Base-by-base conservation (phyloP, 257 asterid genomes). In the Jacaranda copaia region DNA sequence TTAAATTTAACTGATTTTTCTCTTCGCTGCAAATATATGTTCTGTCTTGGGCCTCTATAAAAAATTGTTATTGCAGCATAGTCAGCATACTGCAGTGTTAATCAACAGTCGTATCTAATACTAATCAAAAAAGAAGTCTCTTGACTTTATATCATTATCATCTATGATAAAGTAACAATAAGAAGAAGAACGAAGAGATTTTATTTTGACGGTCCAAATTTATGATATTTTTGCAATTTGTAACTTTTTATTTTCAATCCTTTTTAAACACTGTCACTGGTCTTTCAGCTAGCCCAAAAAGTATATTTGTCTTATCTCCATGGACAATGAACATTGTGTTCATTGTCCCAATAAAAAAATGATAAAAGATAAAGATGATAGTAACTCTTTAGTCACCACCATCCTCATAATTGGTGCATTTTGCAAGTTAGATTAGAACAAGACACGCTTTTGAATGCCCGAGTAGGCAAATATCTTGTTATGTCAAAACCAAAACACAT, bases 321-420 rank as follows among this genome's bases (percentile, higher is more conserved):
- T 66, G 73, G 77, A 59, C 63, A 32, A 38, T 64, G 76, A 66
- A 75, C 58, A 53, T 42, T 52, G 14, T 64, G 76, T 58, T 69
- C 58, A 53, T 42, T 52, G 14, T 61, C 36, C 55, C 49, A 19
- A 32, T 18, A 40, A 72, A 56, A 11, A 73, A 5, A 48, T 36
- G 57, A 52, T 12, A 59, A 12, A 49, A 19, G 20, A 19, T 53
- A 79, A 57, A 38, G 36, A 49, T 66, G 81, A 75, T 65, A 13
- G 72, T 3, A 75, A 83, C 84, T 9, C 25, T 38, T 48, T 6
- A 19, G 48, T 35, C 63, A 39, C 32, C 40, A 68, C 73, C 79
- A 58, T 59, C 73, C 82, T 70, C 59, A 78, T 63, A 76, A 45
- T 67, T 45, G 77, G 51, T 48, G 62, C 58, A 63, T 40, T 43